These are phyloP conservation scores for Fusarium floridanum DNA, from an alignment of 2,329 filamentous ascomycete species.

Conservation along the genomic window DNA sequence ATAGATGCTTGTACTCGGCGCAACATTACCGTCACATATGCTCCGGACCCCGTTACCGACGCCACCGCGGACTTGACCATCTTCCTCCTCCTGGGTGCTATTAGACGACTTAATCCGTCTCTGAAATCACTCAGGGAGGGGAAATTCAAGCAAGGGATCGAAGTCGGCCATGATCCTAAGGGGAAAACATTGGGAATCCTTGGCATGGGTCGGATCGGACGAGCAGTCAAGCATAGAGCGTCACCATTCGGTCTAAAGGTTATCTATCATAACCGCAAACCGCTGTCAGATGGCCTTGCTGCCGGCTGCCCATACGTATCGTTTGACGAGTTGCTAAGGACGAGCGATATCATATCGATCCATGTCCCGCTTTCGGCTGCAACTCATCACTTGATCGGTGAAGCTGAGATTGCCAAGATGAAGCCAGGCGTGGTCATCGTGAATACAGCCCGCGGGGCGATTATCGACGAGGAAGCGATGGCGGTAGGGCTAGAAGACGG, in stretches of 20 bases:
- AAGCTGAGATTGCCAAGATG: constrained; percentile 63
- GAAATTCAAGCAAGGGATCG: constrained; percentile 67
- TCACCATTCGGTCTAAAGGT: constrained; percentile 68
- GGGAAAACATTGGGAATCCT: constrained; percentile 72
- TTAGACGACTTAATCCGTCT: constrained; percentile 73
- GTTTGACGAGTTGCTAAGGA: constrained; percentile 66
- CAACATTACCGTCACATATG: constrained; percentile 73
- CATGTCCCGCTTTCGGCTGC: constrained; percentile 65
- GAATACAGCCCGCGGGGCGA: constrained; percentile 68
- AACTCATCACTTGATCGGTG: constrained; percentile 66
- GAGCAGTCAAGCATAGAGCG: constrained; percentile 61
- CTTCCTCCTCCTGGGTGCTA: constrained; percentile 77
- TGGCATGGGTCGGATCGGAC: constrained; percentile 72
- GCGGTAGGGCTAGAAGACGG: constrained; percentile 65
- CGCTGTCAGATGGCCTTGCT: constrained; percentile 54
- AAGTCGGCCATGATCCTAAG: constrained; percentile 75
- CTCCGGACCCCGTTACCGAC: constrained; percentile 75
- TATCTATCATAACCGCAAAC: constrained; percentile 68
- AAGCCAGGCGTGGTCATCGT: constrained; percentile 69
- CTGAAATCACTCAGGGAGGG: constrained; percentile 70
- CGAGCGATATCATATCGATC: constrained; percentile 66
- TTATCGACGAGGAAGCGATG: constrained; percentile 69
- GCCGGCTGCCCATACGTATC: constrained; percentile 63
- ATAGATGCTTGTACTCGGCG: constrained; percentile 68
- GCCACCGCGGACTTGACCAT: constrained; percentile 79